Conservation (phyloP, 805 yeast genomes). For the Lipomyces oligophaga region DNA sequence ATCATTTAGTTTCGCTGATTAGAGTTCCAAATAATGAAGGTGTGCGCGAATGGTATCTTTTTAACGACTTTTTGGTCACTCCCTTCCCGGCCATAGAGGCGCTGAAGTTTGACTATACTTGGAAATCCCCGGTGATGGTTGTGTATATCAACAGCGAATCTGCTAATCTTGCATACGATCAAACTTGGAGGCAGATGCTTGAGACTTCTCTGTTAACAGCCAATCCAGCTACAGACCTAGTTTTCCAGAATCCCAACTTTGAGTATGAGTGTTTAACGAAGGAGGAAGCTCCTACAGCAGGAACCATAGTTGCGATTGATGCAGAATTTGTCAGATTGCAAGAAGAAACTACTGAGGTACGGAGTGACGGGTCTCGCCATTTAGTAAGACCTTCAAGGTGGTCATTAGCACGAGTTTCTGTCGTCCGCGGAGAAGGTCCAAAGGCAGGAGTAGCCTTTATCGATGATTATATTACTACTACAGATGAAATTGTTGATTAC, state of each 20-base stretch:
- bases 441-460: constrained; percentile 73
- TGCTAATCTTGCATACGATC: constrained; percentile 40
- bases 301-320: constrained; percentile 84
- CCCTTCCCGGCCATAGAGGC: constrained; percentile 75
- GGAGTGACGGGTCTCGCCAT: constrained; percentile 64
- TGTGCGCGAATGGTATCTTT: constrained; percentile 63
- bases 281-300: constrained; percentile 68
- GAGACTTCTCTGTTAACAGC: constrained; percentile 63
- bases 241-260: constrained; percentile 50
- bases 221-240: constrained; percentile 48
- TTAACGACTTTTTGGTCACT: constrained; percentile 86
- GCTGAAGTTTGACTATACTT: constrained; percentile 60
- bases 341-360: constrained; percentile 75
- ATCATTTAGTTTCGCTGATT: constrained; percentile 39
- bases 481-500: constrained; percentile 67
- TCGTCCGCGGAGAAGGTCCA: constrained; percentile 60
- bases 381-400: constrained; percentile 70
- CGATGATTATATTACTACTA: constrained; percentile 85
- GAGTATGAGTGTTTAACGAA: constrained; percentile 67
- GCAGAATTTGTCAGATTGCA: constrained; percentile 89
- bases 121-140: constrained; percentile 80
- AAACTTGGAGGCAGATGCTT: constrained; percentile 49
- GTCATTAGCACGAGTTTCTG: constrained; percentile 86
- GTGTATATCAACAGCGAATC: constrained; percentile 52
- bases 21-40: constrained; percentile 25